Evolutionary conservation across 2,329 filamentous ascomycete species (phyloP), one percentile per base, ranked within the genome.

Genomic region (Fusarium siculi): DNA sequence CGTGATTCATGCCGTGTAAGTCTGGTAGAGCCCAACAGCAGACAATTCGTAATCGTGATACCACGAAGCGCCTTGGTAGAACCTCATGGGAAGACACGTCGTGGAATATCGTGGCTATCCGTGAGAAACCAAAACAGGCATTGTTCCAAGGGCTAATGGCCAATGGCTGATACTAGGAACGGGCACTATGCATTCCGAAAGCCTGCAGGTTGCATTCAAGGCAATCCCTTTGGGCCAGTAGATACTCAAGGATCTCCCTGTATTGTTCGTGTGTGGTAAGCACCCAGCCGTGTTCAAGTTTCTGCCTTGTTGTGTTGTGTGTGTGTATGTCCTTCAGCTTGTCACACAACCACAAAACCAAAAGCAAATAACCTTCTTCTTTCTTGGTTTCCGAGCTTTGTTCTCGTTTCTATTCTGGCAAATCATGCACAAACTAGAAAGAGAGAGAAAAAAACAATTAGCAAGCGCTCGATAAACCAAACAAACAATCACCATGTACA

Each of bases 61-160:
- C 67, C 61, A 65, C 53, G 36, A 69, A n/a, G 39, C 42, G 25
- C 44, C 25, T 58, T 37, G 25, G 49, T 39, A 60, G 43, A 43
- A 56, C 66, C 61, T 70, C 43, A 43, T 44, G 55, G 28, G 58
- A 53, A 49, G 66, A 58, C 66, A 69, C 50, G 66, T 64, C 32
- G 66, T 57, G 40, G 36, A 37, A 12, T 43, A 42, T 40, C 49
- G 39, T 57, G 43, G 50, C 59, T 57, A 58, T 54, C 50, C n/a
- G 43, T 32, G 49, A 64, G 50, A 28, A 34, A 47, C 59, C 21
- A 64, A 39, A 47, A 43, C 55, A 50, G 47, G 28, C n/a, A 30
- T 67, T 49, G 47, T 52, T 34, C 15, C 44, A 40, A 23, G 47
- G 30, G 19, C 34, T 16, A 49, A 46, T 25, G 10, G 23, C 46